Conservation (phyloP, 768 basidiomycete species). For the Phanerochaete carnosa region DNA sequence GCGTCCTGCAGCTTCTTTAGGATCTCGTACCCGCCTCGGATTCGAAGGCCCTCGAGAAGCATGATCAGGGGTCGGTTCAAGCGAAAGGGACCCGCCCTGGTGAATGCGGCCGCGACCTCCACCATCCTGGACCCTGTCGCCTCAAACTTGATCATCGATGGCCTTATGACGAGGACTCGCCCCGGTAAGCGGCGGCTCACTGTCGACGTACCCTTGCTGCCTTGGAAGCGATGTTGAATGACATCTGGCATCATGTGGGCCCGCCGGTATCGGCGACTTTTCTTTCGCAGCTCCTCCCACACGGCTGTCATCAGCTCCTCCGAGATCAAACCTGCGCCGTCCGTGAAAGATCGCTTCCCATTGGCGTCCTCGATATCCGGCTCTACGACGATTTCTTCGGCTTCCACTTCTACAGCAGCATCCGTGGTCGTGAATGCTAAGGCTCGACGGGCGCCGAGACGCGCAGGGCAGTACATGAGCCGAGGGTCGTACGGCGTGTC, state of each 20-base stretch:
- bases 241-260: constrained; percentile 22
- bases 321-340: constrained; percentile 48
- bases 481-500: constrained; percentile 38
- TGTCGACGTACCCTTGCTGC: constrained; percentile 57
- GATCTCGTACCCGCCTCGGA: constrained; percentile 45
- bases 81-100: constrained; percentile 49
- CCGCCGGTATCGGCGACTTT: background rate
- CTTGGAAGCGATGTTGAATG: constrained; percentile 54
- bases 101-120: constrained; percentile 60
- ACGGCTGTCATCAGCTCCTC: constrained; percentile 47
- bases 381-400: constrained; percentile 34
- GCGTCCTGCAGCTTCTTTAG: constrained; percentile 44
- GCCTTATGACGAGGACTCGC: constrained; percentile 44
- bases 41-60: constrained; percentile 52
- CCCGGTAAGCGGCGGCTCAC: constrained; percentile 50
- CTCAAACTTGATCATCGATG: constrained; percentile 64
- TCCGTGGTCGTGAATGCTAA: constrained; percentile 72
- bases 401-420: constrained; percentile 38
- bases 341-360: constrained; percentile 19
- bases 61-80: constrained; percentile 61
- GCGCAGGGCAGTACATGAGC: constrained; percentile 53
- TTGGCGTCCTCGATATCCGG: constrained; percentile 38
- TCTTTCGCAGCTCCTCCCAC: constrained; percentile 22
- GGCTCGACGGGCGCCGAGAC: constrained; percentile 63
- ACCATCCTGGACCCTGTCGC: constrained; percentile 40